Conservation (phyloP, 179 eudicot genomes). For the Silene vulgaris region DNA sequence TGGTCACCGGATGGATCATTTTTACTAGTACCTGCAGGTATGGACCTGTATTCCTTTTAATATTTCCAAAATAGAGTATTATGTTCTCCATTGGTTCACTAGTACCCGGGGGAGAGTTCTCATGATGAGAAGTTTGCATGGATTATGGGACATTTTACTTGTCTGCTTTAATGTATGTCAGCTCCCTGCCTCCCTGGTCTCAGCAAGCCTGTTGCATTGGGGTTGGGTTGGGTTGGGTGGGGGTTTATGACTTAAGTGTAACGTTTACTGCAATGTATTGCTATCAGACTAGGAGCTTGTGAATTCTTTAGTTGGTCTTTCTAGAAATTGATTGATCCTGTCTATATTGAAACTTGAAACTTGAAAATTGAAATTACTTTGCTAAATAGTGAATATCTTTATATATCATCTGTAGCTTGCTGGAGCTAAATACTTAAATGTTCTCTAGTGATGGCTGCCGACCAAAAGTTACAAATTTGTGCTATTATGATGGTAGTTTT, state of each 20-base stretch:
- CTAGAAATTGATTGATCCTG: background rate
- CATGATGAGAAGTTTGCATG: background rate
- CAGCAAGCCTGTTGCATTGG: background rate
- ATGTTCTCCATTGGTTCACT: background rate
- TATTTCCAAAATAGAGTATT: constrained; percentile 1
- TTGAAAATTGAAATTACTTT: background rate
- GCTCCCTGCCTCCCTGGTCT: background rate
- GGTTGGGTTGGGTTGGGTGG: background rate
- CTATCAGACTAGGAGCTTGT: background rate
- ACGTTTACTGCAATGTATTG: background rate
- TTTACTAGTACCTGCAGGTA: constrained; percentile 94
- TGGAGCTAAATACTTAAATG: background rate
- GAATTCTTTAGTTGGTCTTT: background rate
- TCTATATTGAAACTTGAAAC: constrained; percentile 1
- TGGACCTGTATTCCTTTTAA: constrained; percentile 16
- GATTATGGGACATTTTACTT: background rate
- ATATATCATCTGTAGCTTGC: background rate
- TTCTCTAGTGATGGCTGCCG: background rate
- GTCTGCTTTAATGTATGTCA: background rate
- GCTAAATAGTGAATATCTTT: background rate
- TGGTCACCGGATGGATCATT: constrained; percentile 99
- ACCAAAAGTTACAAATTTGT: background rate
- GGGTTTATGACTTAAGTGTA: background rate
- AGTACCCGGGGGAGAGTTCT: background rate
- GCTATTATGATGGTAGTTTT: background rate